Base-by-base conservation (phyloP, 2,329 filamentous ascomycete species). In the Sclerotinia minor region DNA sequence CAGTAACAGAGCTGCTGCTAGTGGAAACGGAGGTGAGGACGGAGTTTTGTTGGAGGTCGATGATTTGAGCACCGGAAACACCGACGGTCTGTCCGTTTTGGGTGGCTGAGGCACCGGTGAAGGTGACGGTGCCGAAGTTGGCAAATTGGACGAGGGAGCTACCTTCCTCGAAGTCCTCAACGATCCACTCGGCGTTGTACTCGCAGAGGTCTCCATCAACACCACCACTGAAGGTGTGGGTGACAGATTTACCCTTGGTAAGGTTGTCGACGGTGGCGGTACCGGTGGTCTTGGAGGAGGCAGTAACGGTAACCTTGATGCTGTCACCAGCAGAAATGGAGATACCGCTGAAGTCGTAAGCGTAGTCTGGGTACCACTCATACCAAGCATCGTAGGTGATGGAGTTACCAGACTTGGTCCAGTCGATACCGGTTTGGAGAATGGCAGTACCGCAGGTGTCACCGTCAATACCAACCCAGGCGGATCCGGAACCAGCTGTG, bases 391-490 rank as follows among this genome's bases (percentile, higher is more conserved):
- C 81, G 72, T 82, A 87, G 8, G 75, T 78, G 4, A 81, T 79
- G 0, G 73, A 69, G 26, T 75, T 76, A n/a, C 79, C 77, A n/a
- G 80, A 73, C 53, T 83, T 77, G 64, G 81, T 82, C 74, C 85
- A 85, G 75, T 87, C 85, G 47, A 88, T 77, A 44, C 85, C 85
- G 1, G 84, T 83, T 75, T 87, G 85, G 6, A 87, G 77, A 65
- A 87, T 86, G 9, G 84, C 83, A 3, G 78, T 79, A 24, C 74
- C 75, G 75, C 84, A 87, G 6, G 83, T 85, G 72, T 87, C 83
- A 17, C 86, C 86, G 69, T 88, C 86, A 67, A 88, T 87, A 32
- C 85, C 85, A 11, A 88, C 84, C 85, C 84, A 87, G 15, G 83
- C 84, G 38, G 59, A 50, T 32, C 65, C 59, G 1, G 50, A 64